Conservation (phyloP, 805 yeast genomes). For the Brettanomyces anomalus region DNA sequence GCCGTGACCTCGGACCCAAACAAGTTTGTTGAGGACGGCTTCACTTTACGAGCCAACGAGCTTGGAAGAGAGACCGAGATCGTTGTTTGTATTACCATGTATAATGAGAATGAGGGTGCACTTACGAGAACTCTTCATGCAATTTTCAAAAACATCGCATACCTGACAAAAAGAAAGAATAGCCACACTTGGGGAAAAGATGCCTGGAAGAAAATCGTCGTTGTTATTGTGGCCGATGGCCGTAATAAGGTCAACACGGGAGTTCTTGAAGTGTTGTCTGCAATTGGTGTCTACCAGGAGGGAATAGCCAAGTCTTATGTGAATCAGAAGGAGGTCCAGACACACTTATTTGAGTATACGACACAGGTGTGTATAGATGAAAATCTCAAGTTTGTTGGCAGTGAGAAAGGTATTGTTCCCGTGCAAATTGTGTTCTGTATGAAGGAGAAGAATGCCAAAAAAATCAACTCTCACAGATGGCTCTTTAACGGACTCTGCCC, state of each 20-base stretch:
- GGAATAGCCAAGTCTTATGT: conserved; percentile 94
- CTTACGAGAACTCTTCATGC: conserved; percentile 93
- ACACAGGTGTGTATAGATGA: conserved; percentile 91
- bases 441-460: conserved; percentile 86
- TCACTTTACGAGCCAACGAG: conserved; percentile 78
- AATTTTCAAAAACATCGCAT: conserved; percentile 86
- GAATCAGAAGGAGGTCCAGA: conserved; percentile 83
- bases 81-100: conserved; percentile 92
- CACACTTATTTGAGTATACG: conserved; percentile 93
- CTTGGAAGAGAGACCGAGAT: conserved; percentile 87
- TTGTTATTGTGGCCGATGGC: conserved; percentile 88
- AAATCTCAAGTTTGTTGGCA: conserved; percentile 81
- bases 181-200: conserved; percentile 93
- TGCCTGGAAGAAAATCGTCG: conserved; percentile 95
- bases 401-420: conserved; percentile 85
- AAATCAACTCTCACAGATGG: conserved; percentile 98
- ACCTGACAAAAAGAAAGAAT: conserved; percentile 69
- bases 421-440: conserved; percentile 89
- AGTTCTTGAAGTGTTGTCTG: conserved; percentile 80
- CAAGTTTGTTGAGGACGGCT: conserved; percentile 70
- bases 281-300: conserved; percentile 95
- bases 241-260: conserved; percentile 81
- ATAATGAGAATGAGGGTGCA: conserved; percentile 86
- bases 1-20: conserved; percentile 95
- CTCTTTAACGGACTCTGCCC: conserved; percentile 93